Evolutionary conservation across 78 protist genomes (phyloP), one percentile per base, ranked within the genome.

Genomic region (Dictyostelium discoideum): DNA sequence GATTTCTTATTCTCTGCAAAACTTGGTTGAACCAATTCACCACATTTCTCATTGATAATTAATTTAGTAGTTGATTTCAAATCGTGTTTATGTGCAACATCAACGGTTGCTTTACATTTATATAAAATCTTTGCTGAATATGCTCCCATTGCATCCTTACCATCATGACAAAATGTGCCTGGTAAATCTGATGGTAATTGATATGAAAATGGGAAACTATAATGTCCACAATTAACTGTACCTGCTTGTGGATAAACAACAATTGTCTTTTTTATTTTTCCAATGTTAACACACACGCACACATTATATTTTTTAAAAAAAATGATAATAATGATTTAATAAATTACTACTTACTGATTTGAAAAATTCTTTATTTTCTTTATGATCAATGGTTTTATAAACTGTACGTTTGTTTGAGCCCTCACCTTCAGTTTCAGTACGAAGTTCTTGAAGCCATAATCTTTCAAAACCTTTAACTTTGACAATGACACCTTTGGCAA

Each of bases 101-200:
- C 93, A 37, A 94, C 93, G 0, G 92, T 86, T 42, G 97, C 97
- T 26, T 86, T 85, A 16, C 77, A 81, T 85, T 94, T 94, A 80
- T 94, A 94, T 32, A 85, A 26, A 9, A 94, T 85, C 46, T 86
- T 94, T 11, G 88, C 92, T 8, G 67, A n/a, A n/a, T 83, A 86
- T n/a, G 48, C 74, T 22, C 87, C 92, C 44, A 16, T 32, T 13
- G 16, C 78, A 42, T 84, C 86, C 22, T 94, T 85, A n/a, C 92
- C 97, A 4, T 85, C 86, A 32, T 94, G 87, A 29, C 97, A 80
- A 50, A 86, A 94, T 65, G 93, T 89, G 20, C 97, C 97, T 63
- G 97, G 97, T 40, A 94, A 65, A 22, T 72, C 83, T 32, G 87
- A 50, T 77, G 97, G 97, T 57, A 94, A 78, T 44, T 85, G 97